Conservation (phyloP, 2,329 filamentous ascomycete genomes). For the Lizonia empirigonia region DNA sequence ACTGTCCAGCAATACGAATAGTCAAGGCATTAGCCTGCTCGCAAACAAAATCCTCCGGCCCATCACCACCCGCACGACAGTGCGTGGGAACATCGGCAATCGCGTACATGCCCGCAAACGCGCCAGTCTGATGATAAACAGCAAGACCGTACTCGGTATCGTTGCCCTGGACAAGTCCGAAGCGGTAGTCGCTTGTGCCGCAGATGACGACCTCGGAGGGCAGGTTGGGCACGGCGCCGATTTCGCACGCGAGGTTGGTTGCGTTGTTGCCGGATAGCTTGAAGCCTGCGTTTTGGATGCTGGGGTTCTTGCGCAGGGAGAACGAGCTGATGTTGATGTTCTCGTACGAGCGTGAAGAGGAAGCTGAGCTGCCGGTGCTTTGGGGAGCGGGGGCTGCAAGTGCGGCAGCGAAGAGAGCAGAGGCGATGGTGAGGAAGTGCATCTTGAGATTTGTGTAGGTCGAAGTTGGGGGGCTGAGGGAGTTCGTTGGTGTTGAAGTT, state of each 20-base stretch:
- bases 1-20: slow-evolving; percentile 19
- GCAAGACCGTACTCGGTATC: slow-evolving; percentile 12
- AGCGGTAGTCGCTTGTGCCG: slow-evolving; percentile 27
- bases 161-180: slow-evolving; percentile 17
- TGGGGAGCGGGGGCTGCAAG: slow-evolving; percentile 28
- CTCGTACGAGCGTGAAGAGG: slow-evolving; percentile 21
- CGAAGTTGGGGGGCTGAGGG: not conserved
- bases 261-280: slow-evolving; percentile 27
- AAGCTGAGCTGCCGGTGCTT: slow-evolving; percentile 17
- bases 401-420: slow-evolving; percentile 26
- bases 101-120: slow-evolving; percentile 17
- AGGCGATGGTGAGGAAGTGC: slow-evolving; percentile 28
- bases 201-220: slow-evolving; percentile 23
- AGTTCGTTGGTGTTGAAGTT: not conserved
- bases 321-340: slow-evolving; percentile 30
- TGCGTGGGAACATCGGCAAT: slow-evolving; percentile 21
- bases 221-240: slow-evolving; percentile 16
- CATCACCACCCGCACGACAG: slow-evolving; percentile 31
- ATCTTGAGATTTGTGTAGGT: slow-evolving; percentile 14
- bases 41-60: slow-evolving; percentile 27
- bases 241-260: slow-evolving; percentile 19
- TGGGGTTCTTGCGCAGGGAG: slow-evolving; percentile 26
- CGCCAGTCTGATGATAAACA: slow-evolving; percentile 26
- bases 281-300: slow-evolving; percentile 27
- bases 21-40: slow-evolving; percentile 17